Percentiles rank a stretch among this genome's conserved stretches.
phyloP scores from a whole-genome alignment of 2,329 filamentous ascomycete species.

The Aspergillus transmontanensis region DNA sequence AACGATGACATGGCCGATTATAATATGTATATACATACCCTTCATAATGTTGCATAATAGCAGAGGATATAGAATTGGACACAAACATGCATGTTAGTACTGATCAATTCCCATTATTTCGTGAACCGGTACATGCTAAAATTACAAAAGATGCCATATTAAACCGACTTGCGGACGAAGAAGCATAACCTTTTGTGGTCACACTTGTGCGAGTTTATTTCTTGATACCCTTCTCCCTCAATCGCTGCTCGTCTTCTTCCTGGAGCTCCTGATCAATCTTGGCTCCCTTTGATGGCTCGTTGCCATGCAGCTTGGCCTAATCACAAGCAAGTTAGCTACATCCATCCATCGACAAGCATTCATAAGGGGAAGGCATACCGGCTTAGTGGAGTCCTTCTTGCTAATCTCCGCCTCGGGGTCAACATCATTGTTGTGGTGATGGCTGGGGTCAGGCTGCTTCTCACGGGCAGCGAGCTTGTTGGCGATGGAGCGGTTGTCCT shows the following conservation, averaged over 20 bases:
- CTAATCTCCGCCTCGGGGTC: conserved; percentile 40
- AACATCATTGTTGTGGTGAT: conserved; percentile 28
- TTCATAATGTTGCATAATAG: conserved; percentile 7
- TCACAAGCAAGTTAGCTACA: conserved; percentile 12
- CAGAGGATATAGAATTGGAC: background rate
- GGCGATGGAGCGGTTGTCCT: conserved; percentile 49
- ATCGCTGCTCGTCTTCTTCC: conserved; percentile 46
- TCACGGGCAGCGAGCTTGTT: conserved; percentile 45
- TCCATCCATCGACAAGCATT: background rate
- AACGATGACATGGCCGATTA: conserved; percentile 7
- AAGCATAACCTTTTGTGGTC: background rate
- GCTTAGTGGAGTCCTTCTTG: conserved; percentile 47
- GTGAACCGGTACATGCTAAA: conserved; percentile 1
- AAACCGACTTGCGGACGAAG: background rate
- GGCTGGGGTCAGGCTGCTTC: conserved; percentile 29
- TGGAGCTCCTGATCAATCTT: conserved; percentile 49
- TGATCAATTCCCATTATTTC: background rate
- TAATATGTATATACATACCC: conserved; percentile 6
- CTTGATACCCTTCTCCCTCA: conserved; percentile 48
- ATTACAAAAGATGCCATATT: background rate
- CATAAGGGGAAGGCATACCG: conserved; percentile 32
- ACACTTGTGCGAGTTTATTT: conserved; percentile 23
- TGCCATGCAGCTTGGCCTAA: conserved; percentile 49
- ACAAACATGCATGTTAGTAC: background rate
- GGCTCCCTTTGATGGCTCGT: conserved; percentile 50